Conservation (phyloP, 768 basidiomycete species). For the Calocera cornea region DNA sequence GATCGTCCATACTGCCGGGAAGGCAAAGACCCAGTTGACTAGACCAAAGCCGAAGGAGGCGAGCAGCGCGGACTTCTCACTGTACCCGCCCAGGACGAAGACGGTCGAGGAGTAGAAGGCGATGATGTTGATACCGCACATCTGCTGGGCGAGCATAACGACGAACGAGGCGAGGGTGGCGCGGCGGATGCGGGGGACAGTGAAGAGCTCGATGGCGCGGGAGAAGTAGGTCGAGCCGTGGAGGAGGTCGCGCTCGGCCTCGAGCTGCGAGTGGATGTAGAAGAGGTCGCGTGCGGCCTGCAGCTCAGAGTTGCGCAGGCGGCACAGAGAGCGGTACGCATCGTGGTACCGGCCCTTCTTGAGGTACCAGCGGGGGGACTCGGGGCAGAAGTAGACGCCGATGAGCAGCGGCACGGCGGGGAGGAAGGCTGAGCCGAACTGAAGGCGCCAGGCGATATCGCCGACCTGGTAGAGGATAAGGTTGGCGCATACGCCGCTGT, state of each 20-base stretch:
- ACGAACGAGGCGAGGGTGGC: constrained; percentile 26
- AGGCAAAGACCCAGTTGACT: constrained; percentile 32
- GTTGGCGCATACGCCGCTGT: constrained; percentile 25
- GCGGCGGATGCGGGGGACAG: constrained; percentile 27
- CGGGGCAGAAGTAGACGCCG: constrained; percentile 44
- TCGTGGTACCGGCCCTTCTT: constrained; percentile 27
- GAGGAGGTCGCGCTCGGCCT: constrained; percentile 23
- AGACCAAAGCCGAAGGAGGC: constrained; percentile 26
- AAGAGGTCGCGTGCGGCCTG: constrained; percentile 31
- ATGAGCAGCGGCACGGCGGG: constrained; percentile 32
- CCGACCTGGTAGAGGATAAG: constrained; percentile 22
- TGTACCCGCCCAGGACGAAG: constrained; percentile 26
- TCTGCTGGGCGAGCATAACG: constrained; percentile 27
- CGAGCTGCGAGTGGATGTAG: constrained; percentile 27
- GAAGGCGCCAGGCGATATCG: constrained; percentile 28
- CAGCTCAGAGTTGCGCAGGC: constrained; percentile 25
- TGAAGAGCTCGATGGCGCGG: constrained; percentile 27
- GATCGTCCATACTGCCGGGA: constrained; percentile 45
- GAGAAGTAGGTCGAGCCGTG: constrained; percentile 22
- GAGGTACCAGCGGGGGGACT: constrained; percentile 29
- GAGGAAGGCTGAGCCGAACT: constrained; percentile 28
- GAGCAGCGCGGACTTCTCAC: constrained; percentile 18
- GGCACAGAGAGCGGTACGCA: constrained; percentile 25
- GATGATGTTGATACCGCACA: constrained; percentile 29
- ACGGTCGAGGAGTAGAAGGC: constrained; percentile 31